Evolutionary conservation across 139 green algal genomes (phyloP), one percentile per base, ranked within the genome.

Genomic region (Tetradesmus lagerheimii): DNA sequence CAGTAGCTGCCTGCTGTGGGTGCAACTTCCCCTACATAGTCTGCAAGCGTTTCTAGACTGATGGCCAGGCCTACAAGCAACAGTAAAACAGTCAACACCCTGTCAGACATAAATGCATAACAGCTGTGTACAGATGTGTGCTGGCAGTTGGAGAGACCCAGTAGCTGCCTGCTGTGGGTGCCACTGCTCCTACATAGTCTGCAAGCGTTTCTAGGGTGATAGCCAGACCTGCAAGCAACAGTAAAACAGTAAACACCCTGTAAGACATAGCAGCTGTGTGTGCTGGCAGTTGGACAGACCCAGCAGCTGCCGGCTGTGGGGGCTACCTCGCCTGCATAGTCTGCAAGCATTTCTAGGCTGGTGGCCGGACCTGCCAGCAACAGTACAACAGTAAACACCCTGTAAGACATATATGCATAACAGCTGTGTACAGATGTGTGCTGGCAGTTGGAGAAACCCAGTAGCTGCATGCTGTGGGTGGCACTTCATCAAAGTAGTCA

Each of bases 1-100:
- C 90, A 96, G 79, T 93, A 93, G 4, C 85, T 86, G 6, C 92
- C 90, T 0, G 50, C 89, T 5, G 89, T 90, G 20, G 94, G 92
- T n/a, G 90, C 94, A 23, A 90, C 86, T 2, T 94, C 91, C 0
- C 85, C 84, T 4, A 95, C 85, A n/a, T 93, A 91, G 57, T 94
- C 90, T 4, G 87, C 89, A 31, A 96, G 43, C 66, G 87, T 53
- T 9, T 38, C 8, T 27, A 93, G 29, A 12, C 39, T 47, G 23
- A 93, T 18, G 89, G 53, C 57, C 93, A 87, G 31, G 50, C 57
- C 92, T 94, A 88, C 75, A 47, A 15, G 39, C 82, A 75, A 18
- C 39, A 76, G 41, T 14, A 16, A 14, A 62, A 23, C 47, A 62
- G 8, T n/a, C n/a, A n/a, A n/a, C n/a, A n/a, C n/a, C n/a, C n/a